phyloP scores from a whole-genome alignment of 2,329 filamentous ascomycete genomes.

The Fusarium fujikuroi region DNA sequence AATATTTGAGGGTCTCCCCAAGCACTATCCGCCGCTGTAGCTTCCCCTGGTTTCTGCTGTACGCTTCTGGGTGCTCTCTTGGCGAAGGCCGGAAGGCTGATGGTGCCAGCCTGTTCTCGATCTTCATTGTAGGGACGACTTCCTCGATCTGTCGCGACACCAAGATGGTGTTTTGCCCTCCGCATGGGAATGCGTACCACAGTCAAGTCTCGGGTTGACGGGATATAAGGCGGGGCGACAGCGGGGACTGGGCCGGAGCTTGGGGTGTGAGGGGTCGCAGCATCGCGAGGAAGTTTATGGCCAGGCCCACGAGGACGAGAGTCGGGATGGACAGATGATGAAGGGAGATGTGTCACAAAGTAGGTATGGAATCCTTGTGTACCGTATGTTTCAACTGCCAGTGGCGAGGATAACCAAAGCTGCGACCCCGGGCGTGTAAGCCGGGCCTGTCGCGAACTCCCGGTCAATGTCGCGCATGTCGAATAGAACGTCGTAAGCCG shows the following conservation, averaged over 20 bases:
- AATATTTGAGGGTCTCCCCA: slow-evolving; percentile 95
- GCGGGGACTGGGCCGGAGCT: slow-evolving; percentile 65
- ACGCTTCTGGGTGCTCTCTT: slow-evolving; percentile 78
- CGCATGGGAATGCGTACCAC: slow-evolving; percentile 94
- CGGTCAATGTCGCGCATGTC: slow-evolving; percentile 11
- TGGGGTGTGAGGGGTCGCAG: slow-evolving; percentile 80
- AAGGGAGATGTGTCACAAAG: slow-evolving; percentile 95
- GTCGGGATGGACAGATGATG: slow-evolving; percentile 91
- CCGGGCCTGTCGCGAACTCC: slow-evolving; percentile 21
- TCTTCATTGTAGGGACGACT: slow-evolving; percentile 93
- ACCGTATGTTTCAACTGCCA: slow-evolving; percentile 13
- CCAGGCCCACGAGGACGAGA: slow-evolving; percentile 73
- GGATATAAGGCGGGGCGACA: slow-evolving; percentile 68
- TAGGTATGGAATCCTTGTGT: slow-evolving; percentile 86
- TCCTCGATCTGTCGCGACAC: slow-evolving; percentile 80
- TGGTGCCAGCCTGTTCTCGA: slow-evolving; percentile 90
- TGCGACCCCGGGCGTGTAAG: slow-evolving; percentile 15
- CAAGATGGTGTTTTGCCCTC: slow-evolving; percentile 96
- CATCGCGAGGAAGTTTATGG: slow-evolving; percentile 87
- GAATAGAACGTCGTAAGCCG: background rate
- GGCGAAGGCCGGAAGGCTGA: slow-evolving; percentile 93
- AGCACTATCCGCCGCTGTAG: slow-evolving; percentile 77
- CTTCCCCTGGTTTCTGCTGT: slow-evolving; percentile 64
- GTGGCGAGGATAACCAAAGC: slow-evolving; percentile 8
- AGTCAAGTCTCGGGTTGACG: slow-evolving; percentile 77